Evolutionary conservation across 768 basidiomycete genomes (phyloP), one percentile per base, ranked within the genome.

Genomic region (Mycena galericulata): DNA sequence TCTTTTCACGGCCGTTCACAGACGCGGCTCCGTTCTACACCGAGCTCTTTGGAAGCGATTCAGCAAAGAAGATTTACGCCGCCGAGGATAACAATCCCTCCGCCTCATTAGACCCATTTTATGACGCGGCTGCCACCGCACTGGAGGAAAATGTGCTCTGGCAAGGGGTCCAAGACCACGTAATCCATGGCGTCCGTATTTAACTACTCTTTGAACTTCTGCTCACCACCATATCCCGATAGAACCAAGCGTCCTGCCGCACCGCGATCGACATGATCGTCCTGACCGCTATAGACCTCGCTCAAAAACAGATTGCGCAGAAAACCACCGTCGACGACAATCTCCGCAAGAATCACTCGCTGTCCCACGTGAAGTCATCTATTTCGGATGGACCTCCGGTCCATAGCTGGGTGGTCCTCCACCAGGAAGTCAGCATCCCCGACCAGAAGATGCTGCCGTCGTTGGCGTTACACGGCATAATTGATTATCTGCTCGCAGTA

Each of bases 261-360:
- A 55, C 53, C n/a, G 53, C 53, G 9, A 55, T 55, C 3, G 53
- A 55, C n/a, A 22, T 55, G 34, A 34, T 55, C 11, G 34, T 55
- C 34, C 32, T 55, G n/a, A 38, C 34, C 3, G 53, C 53, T 7
- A 26, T 55, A 20, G 30, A 38, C 12, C n/a, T 55, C 3, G 32
- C 34, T 24, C 53, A 55, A n/a, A 6, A 10, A 9, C 1, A 38
- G 18, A 55, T 55, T 26, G 22, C 1, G 10, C 17, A 55, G 20
- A 15, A 55, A 4, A 11, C 9, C 9, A 26, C 6, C 14, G 11
- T 55, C 24, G 53, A 55, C 15, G 3, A 38, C 4, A 14, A 24
- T 12, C 53, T 55, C 9, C 18, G 32, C 12, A 14, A n/a, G 10
- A 7, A n/a, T 11, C 34, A 55, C 34, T 22, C n/a, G 4, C 50